A percentile compares a stretch with the other conserved stretches of the same genome.
These are phyloP conservation scores for Dactylellina leptospora DNA, from an alignment of 2,329 filamentous ascomycete species.

Conservation along the genomic window DNA sequence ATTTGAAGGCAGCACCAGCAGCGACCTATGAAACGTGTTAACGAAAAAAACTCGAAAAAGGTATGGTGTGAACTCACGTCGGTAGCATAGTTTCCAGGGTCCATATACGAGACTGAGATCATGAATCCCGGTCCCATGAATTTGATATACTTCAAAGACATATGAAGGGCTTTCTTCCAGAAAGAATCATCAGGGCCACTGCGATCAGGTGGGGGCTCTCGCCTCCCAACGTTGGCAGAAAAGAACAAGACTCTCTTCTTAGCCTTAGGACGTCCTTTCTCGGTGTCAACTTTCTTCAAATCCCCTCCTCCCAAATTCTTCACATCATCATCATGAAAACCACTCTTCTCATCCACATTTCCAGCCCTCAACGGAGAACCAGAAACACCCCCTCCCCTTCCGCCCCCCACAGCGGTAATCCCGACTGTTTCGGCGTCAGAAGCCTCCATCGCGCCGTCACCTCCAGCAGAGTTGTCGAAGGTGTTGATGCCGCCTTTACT, in stretches of 20 bases:
- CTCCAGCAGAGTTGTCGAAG: constrained; percentile 38
- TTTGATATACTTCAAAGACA: constrained; percentile 64
- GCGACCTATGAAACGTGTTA: constrained; percentile 62
- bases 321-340: constrained; percentile 34
- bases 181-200: constrained; percentile 17
- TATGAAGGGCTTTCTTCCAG: constrained; percentile 42
- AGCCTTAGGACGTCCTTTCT: constrained; percentile 12
- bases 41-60: background rate
- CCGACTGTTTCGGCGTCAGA: constrained; percentile 17
- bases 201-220: constrained; percentile 32
- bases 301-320: background rate
- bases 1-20: constrained; percentile 73
- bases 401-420: constrained; percentile 42
- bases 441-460: constrained; percentile 36
- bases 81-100: constrained; percentile 75
- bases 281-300: constrained; percentile 13
- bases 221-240: constrained; percentile 39
- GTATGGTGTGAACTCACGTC: constrained; percentile 60
- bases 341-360: constrained; percentile 45
- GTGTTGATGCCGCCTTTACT: constrained; percentile 46
- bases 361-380: constrained; percentile 28
- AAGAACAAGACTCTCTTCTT: constrained; percentile 48
- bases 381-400: constrained; percentile 44
- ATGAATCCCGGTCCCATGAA: constrained; percentile 76
- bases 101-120: constrained; percentile 69